phyloP scores from a whole-genome alignment of 1,139 yeast genomes.

The Schwanniomyces etchellsii region DNA sequence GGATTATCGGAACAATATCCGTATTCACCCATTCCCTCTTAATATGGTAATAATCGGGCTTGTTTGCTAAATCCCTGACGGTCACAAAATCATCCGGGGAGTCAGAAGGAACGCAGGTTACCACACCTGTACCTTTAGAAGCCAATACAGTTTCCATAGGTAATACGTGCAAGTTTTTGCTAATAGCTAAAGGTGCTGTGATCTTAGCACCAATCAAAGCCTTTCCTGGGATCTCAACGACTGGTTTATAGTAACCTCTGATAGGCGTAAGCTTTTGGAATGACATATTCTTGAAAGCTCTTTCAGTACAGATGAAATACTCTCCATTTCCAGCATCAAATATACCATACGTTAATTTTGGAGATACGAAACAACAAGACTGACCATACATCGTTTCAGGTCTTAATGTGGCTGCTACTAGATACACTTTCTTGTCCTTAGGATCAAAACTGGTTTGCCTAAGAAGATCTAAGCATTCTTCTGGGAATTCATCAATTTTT shows the following conservation, averaged over 20 bases:
- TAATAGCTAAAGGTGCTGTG: conserved; percentile 74
- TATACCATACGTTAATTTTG: conserved; percentile 87
- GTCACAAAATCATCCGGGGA: conserved; percentile 97
- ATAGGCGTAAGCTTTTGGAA: conserved; percentile 89
- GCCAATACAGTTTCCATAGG: conserved; percentile 98
- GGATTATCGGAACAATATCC: conserved; percentile 69
- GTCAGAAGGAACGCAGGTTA: conserved; percentile 96
- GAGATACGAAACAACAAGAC: conserved; percentile 96
- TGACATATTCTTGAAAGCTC: conserved; percentile 98
- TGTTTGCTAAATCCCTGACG: conserved; percentile 73
- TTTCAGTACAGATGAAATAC: conserved; percentile 83
- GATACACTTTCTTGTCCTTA: conserved; percentile 58
- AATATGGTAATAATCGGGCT: conserved; percentile 87
- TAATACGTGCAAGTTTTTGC: conserved; percentile 70
- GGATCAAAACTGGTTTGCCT: conserved; percentile 40
- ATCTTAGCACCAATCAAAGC: conserved; percentile 81
- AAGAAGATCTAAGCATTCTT: conserved; percentile 48
- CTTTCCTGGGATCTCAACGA: conserved; percentile 60
- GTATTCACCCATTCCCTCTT: conserved; percentile 81
- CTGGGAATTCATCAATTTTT: conserved; percentile 56
- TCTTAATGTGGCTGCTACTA: conserved; percentile 96
- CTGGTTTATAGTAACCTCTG: conserved; percentile 72
- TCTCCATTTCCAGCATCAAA: conserved; percentile 78
- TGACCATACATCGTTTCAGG: conserved; percentile 99
- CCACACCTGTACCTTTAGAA: conserved; percentile 97